phyloP scores from a whole-genome alignment of 495 filamentous ascomycete genomes.

The Aspergillus heteromorphus region DNA sequence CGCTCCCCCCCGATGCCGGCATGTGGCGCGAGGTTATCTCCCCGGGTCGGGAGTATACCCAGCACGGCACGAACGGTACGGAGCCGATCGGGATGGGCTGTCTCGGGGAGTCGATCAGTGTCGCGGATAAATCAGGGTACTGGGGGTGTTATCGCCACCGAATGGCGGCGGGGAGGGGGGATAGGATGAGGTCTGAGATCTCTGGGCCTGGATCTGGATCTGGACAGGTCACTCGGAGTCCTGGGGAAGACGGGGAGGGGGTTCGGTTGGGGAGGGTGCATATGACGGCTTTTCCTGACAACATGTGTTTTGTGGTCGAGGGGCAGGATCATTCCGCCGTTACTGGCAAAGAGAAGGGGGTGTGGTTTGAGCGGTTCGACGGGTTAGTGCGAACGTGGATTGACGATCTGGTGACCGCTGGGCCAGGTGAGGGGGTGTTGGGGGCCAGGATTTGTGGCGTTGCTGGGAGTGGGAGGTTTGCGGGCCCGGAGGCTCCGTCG shows the following conservation, averaged over 20 bases:
- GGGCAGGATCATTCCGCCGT: slow-evolving; percentile 22
- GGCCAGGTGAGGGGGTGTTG: slow-evolving; percentile 15
- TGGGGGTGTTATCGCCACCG: slow-evolving; percentile 25
- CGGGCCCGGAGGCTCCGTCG: background rate
- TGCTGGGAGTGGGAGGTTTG: slow-evolving; percentile 5
- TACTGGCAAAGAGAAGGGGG: slow-evolving; percentile 7
- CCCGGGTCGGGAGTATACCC: slow-evolving; percentile 8
- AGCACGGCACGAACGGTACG: slow-evolving; percentile 14
- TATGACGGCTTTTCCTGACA: slow-evolving; percentile 18
- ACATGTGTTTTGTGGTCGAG: slow-evolving; percentile 24
- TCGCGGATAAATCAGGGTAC: slow-evolving; percentile 19
- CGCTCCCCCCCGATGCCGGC: slow-evolving; percentile 18
- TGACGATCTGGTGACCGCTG: slow-evolving; percentile 12
- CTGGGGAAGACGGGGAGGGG: no score
- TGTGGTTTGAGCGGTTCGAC: slow-evolving; percentile 18
- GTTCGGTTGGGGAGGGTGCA: no score
- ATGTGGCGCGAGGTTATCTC: slow-evolving; percentile 25
- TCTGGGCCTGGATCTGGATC: no score
- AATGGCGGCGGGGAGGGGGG: slow-evolving; percentile 7
- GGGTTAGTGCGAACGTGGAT: slow-evolving; percentile 17
- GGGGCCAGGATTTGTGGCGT: slow-evolving; percentile 12
- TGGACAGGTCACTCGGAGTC: no score
- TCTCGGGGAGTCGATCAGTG: slow-evolving; percentile 8
- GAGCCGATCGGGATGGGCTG: slow-evolving; percentile 13
- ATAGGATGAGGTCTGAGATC: background rate